A percentile compares a stretch with the other conserved stretches of the same genome.
These are phyloP conservation scores for Entomortierella parvispora DNA, from an alignment of 192 early-diverging fungal species.

Conservation along the genomic window DNA sequence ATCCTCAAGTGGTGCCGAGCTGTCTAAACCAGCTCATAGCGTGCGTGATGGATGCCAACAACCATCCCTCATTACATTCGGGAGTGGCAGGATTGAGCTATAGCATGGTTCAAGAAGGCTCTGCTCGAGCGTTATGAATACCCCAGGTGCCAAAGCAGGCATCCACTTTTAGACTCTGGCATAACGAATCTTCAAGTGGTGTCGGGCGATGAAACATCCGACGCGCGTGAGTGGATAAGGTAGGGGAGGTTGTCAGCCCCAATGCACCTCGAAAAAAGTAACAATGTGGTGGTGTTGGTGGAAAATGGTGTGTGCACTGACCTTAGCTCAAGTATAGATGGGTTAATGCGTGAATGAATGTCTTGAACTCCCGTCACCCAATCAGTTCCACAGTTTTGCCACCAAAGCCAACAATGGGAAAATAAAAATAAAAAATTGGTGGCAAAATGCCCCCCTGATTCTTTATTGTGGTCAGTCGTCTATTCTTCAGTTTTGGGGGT, in stretches of 20 bases:
- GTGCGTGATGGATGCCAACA: slow-evolving; percentile 28
- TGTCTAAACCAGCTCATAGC: slow-evolving; percentile 18
- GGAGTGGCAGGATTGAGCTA: slow-evolving; percentile 30
- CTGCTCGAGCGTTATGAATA: slow-evolving; percentile 27
- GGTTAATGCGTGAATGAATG: no score
- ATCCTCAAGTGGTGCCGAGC: slow-evolving; percentile 28
- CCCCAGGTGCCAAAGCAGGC: slow-evolving; percentile 16
- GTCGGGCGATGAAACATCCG: slow-evolving; percentile 32
- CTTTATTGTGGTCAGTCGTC: no score
- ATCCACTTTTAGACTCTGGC: slow-evolving; percentile 20
- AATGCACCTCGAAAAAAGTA: slow-evolving; percentile 27
- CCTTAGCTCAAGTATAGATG: no score
- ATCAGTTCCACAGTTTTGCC: no score
- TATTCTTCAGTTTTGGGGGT: no score
- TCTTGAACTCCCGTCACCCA: no score
- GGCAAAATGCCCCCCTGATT: no score
- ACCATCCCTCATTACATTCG: slow-evolving; percentile 25
- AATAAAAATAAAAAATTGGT: no score
- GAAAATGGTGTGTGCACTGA: no score
- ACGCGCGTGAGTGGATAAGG: slow-evolving; percentile 24
- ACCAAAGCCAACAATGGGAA: no score
- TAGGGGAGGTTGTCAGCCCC: slow-evolving; percentile 37
- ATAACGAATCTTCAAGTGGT: slow-evolving; percentile 31
- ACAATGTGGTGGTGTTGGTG: no score
- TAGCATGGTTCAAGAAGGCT: slow-evolving; percentile 44